phyloP scores from a whole-genome alignment of 73 alveolate genomes.

The Uronychia binucleata region DNA sequence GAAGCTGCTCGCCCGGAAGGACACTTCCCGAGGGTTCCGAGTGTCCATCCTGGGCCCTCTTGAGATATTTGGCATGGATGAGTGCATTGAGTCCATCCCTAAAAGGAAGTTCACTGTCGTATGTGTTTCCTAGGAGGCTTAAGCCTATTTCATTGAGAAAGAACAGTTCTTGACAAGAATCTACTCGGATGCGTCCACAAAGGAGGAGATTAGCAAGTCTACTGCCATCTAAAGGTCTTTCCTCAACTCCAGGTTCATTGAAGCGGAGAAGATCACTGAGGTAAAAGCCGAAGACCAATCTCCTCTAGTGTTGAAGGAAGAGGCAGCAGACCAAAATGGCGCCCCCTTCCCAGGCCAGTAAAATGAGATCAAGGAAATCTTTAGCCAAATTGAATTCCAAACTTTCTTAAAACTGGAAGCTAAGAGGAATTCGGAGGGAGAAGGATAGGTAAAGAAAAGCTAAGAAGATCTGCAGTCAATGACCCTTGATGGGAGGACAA shows the following conservation, averaged over 20 bases:
- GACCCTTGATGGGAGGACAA: too few relatives aligned
- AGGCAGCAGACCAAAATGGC: too few relatives aligned
- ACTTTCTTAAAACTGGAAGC: too few relatives aligned
- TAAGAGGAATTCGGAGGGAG: too few relatives aligned
- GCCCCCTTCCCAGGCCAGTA: too few relatives aligned
- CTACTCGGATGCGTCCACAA: background rate
- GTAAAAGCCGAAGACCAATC: background rate
- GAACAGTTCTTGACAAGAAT: background rate
- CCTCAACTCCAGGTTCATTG: background rate
- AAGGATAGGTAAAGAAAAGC: background rate
- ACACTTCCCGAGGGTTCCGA: slow-evolving; percentile 5
- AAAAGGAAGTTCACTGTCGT: background rate
- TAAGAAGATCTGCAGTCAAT: background rate
- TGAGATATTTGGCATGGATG: background rate
- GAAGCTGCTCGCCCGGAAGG: background rate
- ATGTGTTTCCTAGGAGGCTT: background rate
- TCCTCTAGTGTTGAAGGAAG: too few relatives aligned
- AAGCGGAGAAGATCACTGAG: background rate
- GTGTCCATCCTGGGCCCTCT: background rate
- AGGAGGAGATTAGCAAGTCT: background rate
- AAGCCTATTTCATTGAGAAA: background rate
- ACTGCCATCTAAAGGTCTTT: background rate
- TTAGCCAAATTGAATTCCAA: background rate
- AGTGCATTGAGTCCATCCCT: background rate
- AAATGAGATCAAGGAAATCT: background rate